Percentiles rank a stretch among this genome's conserved stretches.
Conservation (phyloP, 225 moss, liverwort and hornwort species). For the Physcomitrium patens region DNA sequence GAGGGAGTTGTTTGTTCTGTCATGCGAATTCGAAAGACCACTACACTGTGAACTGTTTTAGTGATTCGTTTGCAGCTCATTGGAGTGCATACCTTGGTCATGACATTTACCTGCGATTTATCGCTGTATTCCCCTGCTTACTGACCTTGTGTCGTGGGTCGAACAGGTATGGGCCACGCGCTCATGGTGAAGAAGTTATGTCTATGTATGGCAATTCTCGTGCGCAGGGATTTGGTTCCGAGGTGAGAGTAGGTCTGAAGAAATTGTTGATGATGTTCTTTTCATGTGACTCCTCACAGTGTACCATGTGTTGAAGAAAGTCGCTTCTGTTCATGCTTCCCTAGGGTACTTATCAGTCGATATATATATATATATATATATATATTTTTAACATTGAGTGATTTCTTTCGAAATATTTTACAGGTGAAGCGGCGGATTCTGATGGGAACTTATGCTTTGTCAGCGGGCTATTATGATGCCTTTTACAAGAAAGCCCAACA, state of each 20-base stretch:
- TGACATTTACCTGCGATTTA: background rate
- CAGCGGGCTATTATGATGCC: conserved; percentile 98
- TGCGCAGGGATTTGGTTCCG: conserved; percentile 80
- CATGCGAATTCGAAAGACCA: too few relatives aligned
- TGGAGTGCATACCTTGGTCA: background rate
- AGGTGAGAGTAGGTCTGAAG: conserved; percentile 45
- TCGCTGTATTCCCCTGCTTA: background rate
- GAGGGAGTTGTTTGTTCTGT: too few relatives aligned
- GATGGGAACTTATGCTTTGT: conserved; percentile 95
- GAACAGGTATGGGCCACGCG: conserved; percentile 80
- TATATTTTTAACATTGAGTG: conserved; percentile 11
- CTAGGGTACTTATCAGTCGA: background rate
- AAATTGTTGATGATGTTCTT: background rate
- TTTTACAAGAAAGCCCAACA: conserved; percentile 98
- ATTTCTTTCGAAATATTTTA: conserved; percentile 15
- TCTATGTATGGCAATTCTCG: conserved; percentile 87
- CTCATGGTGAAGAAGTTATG: conserved; percentile 75
- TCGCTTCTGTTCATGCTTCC: background rate
- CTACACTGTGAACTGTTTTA: background rate
- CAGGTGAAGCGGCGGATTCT: conserved; percentile 95
- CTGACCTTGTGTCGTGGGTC: conserved; percentile 13
- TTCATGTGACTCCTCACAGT: background rate
- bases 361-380: too few relatives aligned
- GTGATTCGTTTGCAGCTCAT: background rate
- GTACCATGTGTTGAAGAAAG: background rate